Evolutionary conservation across 768 basidiomycete species (phyloP).

Genomic region (Tulasnella sp.): DNA sequence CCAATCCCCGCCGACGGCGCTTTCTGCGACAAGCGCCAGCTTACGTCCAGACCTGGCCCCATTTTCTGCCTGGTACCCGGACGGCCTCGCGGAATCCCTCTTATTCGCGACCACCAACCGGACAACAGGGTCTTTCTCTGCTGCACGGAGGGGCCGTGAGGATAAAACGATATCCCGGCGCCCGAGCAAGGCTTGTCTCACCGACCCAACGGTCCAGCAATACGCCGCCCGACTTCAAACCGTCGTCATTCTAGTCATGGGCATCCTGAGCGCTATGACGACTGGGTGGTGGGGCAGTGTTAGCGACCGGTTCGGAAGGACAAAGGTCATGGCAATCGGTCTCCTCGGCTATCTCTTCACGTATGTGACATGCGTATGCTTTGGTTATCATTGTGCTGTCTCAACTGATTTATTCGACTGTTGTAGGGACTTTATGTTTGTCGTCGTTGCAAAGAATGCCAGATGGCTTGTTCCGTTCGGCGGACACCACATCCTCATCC

Average conservation of each 20-base stretch:
- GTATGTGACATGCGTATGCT: conserved; percentile 36
- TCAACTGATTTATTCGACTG: background rate
- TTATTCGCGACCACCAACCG: background rate
- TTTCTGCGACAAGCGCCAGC: background rate
- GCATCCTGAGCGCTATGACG: conserved; percentile 64
- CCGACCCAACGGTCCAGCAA: conserved; percentile 49
- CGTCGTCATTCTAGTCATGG: conserved; percentile 62
- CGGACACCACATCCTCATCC: conserved; percentile 54
- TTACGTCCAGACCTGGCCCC: background rate
- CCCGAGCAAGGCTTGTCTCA: conserved; percentile 31
- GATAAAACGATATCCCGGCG: conserved; percentile 14
- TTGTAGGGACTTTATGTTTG: conserved; percentile 61
- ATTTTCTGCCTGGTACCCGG: background rate
- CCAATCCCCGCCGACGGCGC: conserved; percentile 4
- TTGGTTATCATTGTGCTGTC: background rate
- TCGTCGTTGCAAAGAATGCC: conserved; percentile 52
- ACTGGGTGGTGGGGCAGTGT: conserved; percentile 82
- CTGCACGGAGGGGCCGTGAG: background rate
- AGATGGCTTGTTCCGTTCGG: conserved; percentile 42
- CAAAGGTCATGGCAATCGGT: conserved; percentile 54
- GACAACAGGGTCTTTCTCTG: background rate
- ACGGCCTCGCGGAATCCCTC: background rate
- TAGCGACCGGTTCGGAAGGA: conserved; percentile 67
- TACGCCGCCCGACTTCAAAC: conserved; percentile 62
- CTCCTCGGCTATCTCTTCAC: conserved; percentile 60